Conservation (phyloP, 352 stramenopile species). For the Phytopythium cucurbitacearum region DNA sequence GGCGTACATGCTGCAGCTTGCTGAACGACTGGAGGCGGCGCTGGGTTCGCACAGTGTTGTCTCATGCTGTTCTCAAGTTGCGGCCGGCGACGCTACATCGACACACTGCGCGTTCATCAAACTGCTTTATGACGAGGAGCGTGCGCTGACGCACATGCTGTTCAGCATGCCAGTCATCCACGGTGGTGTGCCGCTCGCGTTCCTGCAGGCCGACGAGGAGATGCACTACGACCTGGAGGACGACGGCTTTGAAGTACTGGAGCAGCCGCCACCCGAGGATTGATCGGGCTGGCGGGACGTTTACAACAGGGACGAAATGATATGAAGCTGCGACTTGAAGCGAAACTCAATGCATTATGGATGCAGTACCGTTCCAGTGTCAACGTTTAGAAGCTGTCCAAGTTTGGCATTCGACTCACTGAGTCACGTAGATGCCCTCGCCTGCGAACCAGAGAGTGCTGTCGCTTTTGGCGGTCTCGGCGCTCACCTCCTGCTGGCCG, state of each 20-base stretch:
- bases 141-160: constrained; percentile 40
- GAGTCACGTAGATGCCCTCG: constrained; percentile 78
- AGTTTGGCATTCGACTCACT: constrained; percentile 13
- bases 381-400: constrained; percentile 1
- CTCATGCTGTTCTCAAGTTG: constrained; percentile 34
- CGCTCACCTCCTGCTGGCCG: constrained; percentile 82
- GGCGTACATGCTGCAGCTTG: constrained; percentile 70
- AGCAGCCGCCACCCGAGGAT: constrained; percentile 10
- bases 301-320: background rate
- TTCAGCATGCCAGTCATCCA: constrained; percentile 75
- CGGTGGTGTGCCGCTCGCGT: constrained; percentile 61
- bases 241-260: constrained; percentile 77
- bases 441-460: constrained; percentile 72
- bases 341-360: no score
- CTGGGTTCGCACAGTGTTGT: constrained; percentile 40
- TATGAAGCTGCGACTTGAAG: background rate
- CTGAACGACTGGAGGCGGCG: constrained; percentile 36
- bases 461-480: constrained; percentile 35
- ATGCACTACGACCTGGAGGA: constrained; percentile 78
- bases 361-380: no score
- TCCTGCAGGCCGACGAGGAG: constrained; percentile 65
- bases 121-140: constrained; percentile 43
- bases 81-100: constrained; percentile 6
- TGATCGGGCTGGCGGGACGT: background rate
- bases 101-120: constrained; percentile 42